phyloP scores from a whole-genome alignment of 2,329 filamentous ascomycete species.

The Lecanicillium sp. region DNA sequence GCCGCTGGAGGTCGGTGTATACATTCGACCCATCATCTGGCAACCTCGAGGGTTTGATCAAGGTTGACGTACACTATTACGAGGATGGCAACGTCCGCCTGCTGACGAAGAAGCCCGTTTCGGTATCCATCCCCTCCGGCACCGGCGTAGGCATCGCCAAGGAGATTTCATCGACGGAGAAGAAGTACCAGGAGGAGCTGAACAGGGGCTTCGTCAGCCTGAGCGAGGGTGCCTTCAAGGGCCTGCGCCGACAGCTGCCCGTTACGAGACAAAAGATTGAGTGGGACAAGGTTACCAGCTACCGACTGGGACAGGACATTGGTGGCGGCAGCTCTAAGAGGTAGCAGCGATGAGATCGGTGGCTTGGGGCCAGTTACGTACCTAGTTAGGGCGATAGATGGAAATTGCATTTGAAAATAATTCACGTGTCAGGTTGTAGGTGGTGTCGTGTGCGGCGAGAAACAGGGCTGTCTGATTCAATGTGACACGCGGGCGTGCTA shows the following conservation, averaged over 20 bases:
- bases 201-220: conserved; percentile 83
- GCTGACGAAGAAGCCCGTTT: conserved; percentile 74
- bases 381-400: conserved; percentile 13
- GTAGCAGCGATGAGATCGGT: conserved; percentile 21
- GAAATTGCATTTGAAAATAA: neutral
- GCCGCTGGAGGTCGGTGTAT: conserved; percentile 89
- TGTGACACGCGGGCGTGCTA: too few species aligned
- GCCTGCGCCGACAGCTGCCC: conserved; percentile 81
- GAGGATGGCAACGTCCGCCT: conserved; percentile 97
- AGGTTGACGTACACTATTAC: conserved; percentile 98
- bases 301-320: conserved; percentile 76
- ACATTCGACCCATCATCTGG: conserved; percentile 63
- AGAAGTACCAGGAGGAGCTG: conserved; percentile 91
- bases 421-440: too few species aligned
- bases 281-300: conserved; percentile 96
- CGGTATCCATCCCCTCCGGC: conserved; percentile 50
- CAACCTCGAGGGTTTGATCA: conserved; percentile 69
- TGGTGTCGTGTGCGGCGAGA: neutral
- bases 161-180: conserved; percentile 74
- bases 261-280: conserved; percentile 98
- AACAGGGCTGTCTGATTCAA: neutral
- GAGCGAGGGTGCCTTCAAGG: conserved; percentile 94
- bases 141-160: conserved; percentile 63
- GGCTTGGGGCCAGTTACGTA: neutral
- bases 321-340: conserved; percentile 56